Percentiles rank a stretch among this genome's conserved stretches.
Evolutionary conservation across 1,139 yeast species (phyloP).

Genomic region (Hyphopichia khmerensis): DNA sequence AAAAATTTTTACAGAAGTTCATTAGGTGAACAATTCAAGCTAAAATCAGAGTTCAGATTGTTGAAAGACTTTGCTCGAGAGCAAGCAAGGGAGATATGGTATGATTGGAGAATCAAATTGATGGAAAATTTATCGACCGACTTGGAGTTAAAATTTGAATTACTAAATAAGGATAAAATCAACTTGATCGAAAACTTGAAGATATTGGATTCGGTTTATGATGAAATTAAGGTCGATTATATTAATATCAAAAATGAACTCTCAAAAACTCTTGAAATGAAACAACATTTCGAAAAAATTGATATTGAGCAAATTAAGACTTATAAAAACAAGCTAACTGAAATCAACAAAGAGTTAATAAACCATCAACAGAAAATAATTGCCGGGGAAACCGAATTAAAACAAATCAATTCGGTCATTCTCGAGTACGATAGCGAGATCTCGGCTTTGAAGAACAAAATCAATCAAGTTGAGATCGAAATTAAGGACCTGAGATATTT

Average conservation of each 20-base stretch:
- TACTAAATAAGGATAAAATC: slow-evolving; percentile 24
- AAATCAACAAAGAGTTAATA: slow-evolving; percentile 7
- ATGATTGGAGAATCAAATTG: slow-evolving; percentile 55
- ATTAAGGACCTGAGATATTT: slow-evolving; percentile 22
- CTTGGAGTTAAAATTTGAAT: slow-evolving; percentile 26
- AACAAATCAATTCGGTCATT: slow-evolving; percentile 12
- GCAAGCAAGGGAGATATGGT: slow-evolving; percentile 56
- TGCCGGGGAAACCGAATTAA: slow-evolving; percentile 10
- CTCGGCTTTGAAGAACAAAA: slow-evolving; percentile 12
- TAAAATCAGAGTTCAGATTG: slow-evolving; percentile 43
- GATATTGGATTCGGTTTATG: slow-evolving; percentile 15
- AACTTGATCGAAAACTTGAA: slow-evolving; percentile 21
- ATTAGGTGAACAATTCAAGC: slow-evolving; percentile 32
- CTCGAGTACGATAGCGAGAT: slow-evolving; percentile 16
- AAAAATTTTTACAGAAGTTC: slow-evolving; percentile 43
- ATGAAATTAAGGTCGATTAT: slow-evolving; percentile 12
- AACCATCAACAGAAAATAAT: slow-evolving; percentile 1
- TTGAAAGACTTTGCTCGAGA: slow-evolving; percentile 51
- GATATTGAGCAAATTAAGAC: slow-evolving; percentile 14
- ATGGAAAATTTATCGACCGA: slow-evolving; percentile 36
- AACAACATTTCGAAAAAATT: slow-evolving; percentile 16
- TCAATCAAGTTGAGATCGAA: slow-evolving; percentile 13
- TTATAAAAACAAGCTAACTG: slow-evolving; percentile 13
- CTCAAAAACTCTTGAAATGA: slow-evolving; percentile 17
- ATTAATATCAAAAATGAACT: slow-evolving; percentile 21